Evolutionary conservation across 208 protist genomes (phyloP).

Genomic region (Wallacemonas sp.): DNA sequence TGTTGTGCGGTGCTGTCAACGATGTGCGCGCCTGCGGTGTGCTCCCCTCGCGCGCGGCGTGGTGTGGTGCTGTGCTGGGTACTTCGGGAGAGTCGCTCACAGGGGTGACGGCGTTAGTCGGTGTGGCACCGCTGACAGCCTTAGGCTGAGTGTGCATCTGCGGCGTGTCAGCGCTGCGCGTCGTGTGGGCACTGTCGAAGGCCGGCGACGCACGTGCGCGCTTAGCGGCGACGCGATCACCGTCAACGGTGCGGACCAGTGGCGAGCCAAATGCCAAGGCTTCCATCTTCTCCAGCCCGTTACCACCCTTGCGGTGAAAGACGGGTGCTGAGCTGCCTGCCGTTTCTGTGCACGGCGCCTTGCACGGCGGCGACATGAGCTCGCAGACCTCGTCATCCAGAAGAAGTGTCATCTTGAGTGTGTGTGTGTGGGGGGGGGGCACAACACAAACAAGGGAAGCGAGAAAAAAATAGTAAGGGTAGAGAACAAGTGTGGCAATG

Average conservation of each 20-base stretch:
- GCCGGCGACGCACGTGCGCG: neutral
- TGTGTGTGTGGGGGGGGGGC: neutral
- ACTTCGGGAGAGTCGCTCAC: neutral
- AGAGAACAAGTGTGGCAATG: neutral
- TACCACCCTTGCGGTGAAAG: conserved; percentile 31
- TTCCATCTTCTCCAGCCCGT: conserved; percentile 75
- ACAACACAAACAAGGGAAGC: neutral
- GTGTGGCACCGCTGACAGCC: neutral
- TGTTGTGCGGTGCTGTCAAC: neutral
- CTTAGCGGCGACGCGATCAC: neutral
- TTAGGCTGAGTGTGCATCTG: neutral
- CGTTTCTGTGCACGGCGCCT: neutral
- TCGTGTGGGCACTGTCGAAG: neutral
- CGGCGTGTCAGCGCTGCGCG: neutral
- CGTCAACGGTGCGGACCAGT: conserved; percentile 17
- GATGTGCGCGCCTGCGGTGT: too few species aligned
- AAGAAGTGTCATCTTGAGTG: conserved; percentile 34
- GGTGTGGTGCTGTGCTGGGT: neutral
- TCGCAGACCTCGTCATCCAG: conserved; percentile 58
- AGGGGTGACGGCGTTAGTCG: neutral
- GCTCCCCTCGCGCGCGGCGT: neutral
- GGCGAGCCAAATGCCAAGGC: conserved; percentile 43
- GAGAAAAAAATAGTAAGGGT: neutral
- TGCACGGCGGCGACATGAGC: neutral
- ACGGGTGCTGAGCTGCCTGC: neutral